Evolutionary conservation across 306 rosid species (phyloP).

Genomic region (Castanospermum australe): DNA sequence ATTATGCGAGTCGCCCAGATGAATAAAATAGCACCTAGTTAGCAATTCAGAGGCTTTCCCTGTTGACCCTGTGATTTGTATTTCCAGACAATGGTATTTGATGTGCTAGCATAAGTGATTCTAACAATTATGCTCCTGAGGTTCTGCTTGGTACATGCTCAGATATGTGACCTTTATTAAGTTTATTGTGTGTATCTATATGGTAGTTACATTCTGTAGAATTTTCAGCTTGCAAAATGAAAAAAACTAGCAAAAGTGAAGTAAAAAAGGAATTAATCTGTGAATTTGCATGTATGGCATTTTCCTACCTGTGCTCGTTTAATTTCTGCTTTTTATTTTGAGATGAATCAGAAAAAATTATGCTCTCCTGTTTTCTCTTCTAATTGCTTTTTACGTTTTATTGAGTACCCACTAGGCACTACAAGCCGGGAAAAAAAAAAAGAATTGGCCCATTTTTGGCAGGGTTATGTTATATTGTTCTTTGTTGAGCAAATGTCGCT

Average conservation of each 20-base stretch:
- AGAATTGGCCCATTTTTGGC: neutral
- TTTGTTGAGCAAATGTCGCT: slow-evolving; percentile 24
- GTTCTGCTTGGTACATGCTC: neutral
- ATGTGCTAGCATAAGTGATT: neutral
- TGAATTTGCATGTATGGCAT: neutral
- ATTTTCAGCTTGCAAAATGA: neutral
- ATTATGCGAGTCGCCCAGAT: neutral
- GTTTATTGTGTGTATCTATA: neutral
- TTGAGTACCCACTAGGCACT: neutral
- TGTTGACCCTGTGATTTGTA: too few species aligned
- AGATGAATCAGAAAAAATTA: neutral
- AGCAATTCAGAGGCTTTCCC: neutral
- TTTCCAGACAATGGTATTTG: neutral
- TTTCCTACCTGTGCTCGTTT: neutral
- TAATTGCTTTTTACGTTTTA: neutral
- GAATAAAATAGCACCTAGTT: neutral
- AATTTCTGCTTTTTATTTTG: neutral
- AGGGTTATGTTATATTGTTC: neutral
- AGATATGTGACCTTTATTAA: too few species aligned
- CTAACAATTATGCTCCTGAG: neutral
- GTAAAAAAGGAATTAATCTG: neutral
- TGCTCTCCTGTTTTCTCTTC: neutral
- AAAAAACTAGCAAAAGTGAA: neutral
- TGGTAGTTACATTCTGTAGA: neutral
- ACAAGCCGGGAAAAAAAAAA: neutral